Evolutionary conservation across 805 yeast species (phyloP), one percentile per base, ranked within the genome.

Genomic region (Wickerhamomyces subpelliculosus): DNA sequence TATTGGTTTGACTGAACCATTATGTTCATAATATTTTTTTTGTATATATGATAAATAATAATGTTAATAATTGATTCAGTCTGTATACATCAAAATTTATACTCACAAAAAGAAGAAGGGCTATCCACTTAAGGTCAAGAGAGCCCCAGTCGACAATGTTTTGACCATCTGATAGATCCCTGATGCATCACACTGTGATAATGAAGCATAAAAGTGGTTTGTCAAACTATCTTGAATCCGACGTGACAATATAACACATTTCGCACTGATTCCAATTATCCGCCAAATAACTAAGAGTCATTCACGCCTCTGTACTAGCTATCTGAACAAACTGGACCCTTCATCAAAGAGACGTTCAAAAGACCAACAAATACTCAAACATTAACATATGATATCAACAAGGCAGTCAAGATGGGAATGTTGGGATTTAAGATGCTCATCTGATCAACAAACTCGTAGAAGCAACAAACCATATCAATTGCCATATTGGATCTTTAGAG

Each of bases 1-100:
- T 0, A 47, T 57, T 6, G 84, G 84, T 0, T 44, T 71, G 13
- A 27, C 49, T 12, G 45, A 47, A 36, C 51, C 55, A 8, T 4
- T 54, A 38, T 37, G 57, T 26, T 27, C 44, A 27, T 40, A 36
- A 31, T 21, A 25, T 16, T 21, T 13, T 17, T 12, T 25, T 23
- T n/a, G 8, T 25, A 17, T 4, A 9, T 14, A 5, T 9, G 20
- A 24, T 5, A 27, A 14, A 11, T 8, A 23, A 9, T 28, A 25
- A 21, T 31, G 19, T 35, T 32, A 12, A 18, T 17, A 31, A 14
- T 13, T 32, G 21, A 25, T 23, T 17, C 20, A 13, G 23, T 27
- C 22, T n/a, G n/a, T n/a, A n/a, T n/a, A n/a, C n/a, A n/a, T n/a
- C n/a, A n/a, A n/a, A 26, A 11, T 16, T 5, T 14, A 14, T 11